Base-by-base conservation (phyloP, 2,329 filamentous ascomycete genomes). In the Colletotrichum sp. region DNA sequence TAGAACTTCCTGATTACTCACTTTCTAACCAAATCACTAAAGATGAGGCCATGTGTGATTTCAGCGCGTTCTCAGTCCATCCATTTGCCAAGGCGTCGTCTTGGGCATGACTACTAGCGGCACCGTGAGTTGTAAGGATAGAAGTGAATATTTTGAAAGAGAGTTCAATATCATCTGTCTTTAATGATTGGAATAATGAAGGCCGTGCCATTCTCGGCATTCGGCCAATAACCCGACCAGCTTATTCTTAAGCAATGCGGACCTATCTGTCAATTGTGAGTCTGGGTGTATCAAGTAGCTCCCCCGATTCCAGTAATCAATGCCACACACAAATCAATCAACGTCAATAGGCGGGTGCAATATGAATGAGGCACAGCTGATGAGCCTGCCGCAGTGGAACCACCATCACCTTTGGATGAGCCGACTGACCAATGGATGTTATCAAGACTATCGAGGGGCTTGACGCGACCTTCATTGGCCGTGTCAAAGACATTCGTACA, bases 1-100 rank as follows among this genome's bases (percentile, higher is more conserved):
- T 0, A 52, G 3, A 13, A 2, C n/a, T 21, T 21, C 6, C 44
- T 13, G 10, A 8, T 8, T 8, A 5, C 44, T 52, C 3, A 52
- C 0, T 8, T 13, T 13, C 2, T 21, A 12, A 12, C n/a, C 12
- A 21, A 52, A 52, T 13, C n/a, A 49, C 44, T 10, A 21, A 21
- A 13, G 44, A 52, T 13, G 3, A 52, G n/a, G 0, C 12, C 44
- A 5, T 13, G 3, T 52, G n/a, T 8, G 44, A 52, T 12, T 24
- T 52, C n/a, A 52, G 44, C 3, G 12, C n/a, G 44, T 52, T 52
- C 1, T 52, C n/a, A 52, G 44, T 13, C 44, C 10, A 52, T 2
- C 3, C 44, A 2, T 7, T 21, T 24, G 6, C 10, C 44, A 52
- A 52, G 12, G 44, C 44, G 5, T 24, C 10, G n/a, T 24, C 44